Conservation (phyloP, 345 rosid species). For the Murraya paniculata region DNA sequence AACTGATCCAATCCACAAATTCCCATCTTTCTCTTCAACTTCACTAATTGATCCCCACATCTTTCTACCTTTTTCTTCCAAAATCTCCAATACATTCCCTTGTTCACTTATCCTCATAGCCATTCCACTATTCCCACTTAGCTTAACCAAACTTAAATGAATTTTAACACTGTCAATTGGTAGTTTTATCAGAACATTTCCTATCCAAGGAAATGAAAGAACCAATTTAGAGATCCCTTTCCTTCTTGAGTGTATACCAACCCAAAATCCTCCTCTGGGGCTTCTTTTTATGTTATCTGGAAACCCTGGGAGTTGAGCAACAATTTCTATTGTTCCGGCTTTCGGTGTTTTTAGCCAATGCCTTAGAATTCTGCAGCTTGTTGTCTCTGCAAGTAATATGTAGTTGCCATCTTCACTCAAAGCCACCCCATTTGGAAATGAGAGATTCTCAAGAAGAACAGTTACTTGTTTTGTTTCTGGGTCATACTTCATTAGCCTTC, state of each 20-base stretch:
- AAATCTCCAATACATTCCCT: slow-evolving; percentile 48
- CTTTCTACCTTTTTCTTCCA: slow-evolving; percentile 32
- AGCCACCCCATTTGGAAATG: slow-evolving; percentile 62
- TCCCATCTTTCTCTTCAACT: slow-evolving; percentile 49
- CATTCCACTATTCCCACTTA: slow-evolving; percentile 43
- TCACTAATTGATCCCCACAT: slow-evolving; percentile 55
- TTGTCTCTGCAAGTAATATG: slow-evolving; percentile 52
- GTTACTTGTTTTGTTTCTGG: slow-evolving; percentile 38
- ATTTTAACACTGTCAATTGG: slow-evolving; percentile 43
- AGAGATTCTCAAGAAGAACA: slow-evolving; percentile 36
- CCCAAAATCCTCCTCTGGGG: slow-evolving; percentile 68
- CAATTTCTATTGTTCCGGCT: slow-evolving; percentile 26
- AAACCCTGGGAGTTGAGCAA: slow-evolving; percentile 55
- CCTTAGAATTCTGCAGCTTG: slow-evolving; percentile 36
- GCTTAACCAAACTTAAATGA: slow-evolving; percentile 31
- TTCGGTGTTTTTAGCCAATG: slow-evolving; percentile 37
- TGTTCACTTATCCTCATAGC: slow-evolving; percentile 64
- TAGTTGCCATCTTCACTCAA: slow-evolving; percentile 40
- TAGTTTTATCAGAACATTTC: slow-evolving; percentile 38
- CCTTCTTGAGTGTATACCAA: slow-evolving; percentile 51
- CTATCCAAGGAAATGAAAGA: slow-evolving; percentile 44
- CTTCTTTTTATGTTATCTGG: slow-evolving; percentile 70
- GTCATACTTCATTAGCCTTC: slow-evolving; percentile 66
- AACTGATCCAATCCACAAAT: slow-evolving; percentile 70
- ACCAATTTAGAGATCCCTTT: slow-evolving; percentile 29